Conservation (phyloP, 2,329 filamentous ascomycete genomes). For the Fusarium virguliforme region DNA sequence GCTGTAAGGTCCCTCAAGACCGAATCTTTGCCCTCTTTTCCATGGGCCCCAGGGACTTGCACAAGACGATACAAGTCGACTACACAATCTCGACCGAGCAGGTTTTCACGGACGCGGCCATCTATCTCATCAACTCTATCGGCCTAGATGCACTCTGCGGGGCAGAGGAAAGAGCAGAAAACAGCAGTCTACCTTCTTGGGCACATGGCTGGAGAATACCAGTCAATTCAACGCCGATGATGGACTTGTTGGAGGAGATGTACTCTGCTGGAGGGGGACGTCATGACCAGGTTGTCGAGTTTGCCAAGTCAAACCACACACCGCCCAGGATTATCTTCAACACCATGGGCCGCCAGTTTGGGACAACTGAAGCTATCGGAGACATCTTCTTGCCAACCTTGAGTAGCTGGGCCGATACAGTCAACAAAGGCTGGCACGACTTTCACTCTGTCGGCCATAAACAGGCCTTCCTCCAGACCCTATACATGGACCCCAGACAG, state of each 20-base stretch:
- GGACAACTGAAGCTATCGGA: background rate
- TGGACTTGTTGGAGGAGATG: background rate
- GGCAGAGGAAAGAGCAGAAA: background rate
- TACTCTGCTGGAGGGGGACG: background rate
- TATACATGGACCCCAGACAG: background rate
- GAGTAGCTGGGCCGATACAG: background rate
- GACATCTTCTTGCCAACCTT: background rate
- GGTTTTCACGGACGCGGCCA: background rate
- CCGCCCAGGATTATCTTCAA: background rate
- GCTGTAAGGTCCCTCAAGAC: background rate
- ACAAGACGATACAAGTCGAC: background rate
- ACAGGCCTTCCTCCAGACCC: background rate
- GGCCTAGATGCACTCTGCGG: background rate
- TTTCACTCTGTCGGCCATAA: background rate
- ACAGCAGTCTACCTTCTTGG: background rate
- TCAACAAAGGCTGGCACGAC: background rate
- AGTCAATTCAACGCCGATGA: background rate
- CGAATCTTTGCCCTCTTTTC: conserved; percentile 1
- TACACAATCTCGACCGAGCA: background rate
- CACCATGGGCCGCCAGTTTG: background rate
- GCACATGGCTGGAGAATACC: background rate
- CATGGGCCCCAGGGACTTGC: background rate
- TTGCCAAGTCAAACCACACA: background rate
- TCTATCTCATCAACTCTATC: background rate
- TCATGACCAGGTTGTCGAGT: background rate